Evolutionary conservation across 257 asterid genomes (phyloP).

Genomic region (Plectranthus barbatus): DNA sequence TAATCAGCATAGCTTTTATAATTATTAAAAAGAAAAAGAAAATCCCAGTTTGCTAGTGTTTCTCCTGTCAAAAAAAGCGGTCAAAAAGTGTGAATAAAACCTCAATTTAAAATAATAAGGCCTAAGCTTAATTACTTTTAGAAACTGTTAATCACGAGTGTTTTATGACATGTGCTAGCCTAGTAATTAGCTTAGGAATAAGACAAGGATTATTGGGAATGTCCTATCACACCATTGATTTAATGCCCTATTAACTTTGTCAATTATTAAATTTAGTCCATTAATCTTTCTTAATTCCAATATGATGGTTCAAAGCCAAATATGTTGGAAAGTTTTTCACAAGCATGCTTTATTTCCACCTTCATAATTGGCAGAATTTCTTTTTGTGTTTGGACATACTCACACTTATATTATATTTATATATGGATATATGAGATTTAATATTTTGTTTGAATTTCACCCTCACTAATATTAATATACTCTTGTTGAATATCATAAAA

Average conservation of each 20-base stretch:
- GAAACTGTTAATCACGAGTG: not conserved
- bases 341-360: not conserved
- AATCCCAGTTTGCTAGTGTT: not conserved
- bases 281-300: not conserved
- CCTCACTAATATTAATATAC: no score
- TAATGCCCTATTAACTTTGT: not conserved
- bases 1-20: conserved; percentile 6
- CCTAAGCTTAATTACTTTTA: not conserved
- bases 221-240: not conserved
- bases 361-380: not conserved
- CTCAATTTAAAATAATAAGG: not conserved
- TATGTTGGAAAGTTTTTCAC: not conserved
- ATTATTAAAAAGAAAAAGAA: not conserved
- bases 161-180: not conserved
- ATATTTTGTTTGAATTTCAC: no score
- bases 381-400: not conserved
- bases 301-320: not conserved
- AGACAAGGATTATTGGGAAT: not conserved
- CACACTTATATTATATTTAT: no score
- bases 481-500: no score
- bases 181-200: not conserved
- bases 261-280: not conserved
- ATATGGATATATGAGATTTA: no score
- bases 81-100: conserved; percentile 14
- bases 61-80: conserved; percentile 13